Evolutionary conservation across 129 eudicot genomes (phyloP).

Genomic region (Ambrosia trifida): DNA sequence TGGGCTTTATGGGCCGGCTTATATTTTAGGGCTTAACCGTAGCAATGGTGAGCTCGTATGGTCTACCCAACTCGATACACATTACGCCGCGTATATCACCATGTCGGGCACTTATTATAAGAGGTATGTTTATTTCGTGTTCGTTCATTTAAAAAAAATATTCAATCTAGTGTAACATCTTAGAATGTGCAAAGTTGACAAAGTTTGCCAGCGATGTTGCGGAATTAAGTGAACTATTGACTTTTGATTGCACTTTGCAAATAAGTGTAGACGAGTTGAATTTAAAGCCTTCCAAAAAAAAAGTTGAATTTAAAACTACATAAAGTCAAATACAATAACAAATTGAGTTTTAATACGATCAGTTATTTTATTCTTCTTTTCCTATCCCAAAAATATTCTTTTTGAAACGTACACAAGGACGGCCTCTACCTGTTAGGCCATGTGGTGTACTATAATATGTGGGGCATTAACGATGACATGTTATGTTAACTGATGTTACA

Average conservation of each 20-base stretch:
- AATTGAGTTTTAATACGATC: not conserved
- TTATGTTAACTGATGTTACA: too few species aligned
- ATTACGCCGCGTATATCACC: slow-evolving; percentile 44
- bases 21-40: slow-evolving; percentile 46
- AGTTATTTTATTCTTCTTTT: not conserved
- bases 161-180: too few species aligned
- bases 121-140: slow-evolving; percentile 27
- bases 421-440: too few species aligned
- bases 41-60: slow-evolving; percentile 51
- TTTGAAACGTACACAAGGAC: too few species aligned
- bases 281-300: too few species aligned
- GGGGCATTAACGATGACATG: too few species aligned
- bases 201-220: not conserved
- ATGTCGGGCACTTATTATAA: slow-evolving; percentile 57
- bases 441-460: too few species aligned
- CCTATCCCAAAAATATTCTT: not conserved
- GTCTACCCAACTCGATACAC: slow-evolving; percentile 49
- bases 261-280: slow-evolving; percentile 1
- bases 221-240: slow-evolving; percentile 7
- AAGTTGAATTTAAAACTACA: not conserved
- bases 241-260: not conserved
- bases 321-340: slow-evolving; percentile 11
- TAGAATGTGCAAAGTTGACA: slow-evolving; percentile 13
- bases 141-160: not conserved
- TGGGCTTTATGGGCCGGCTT: slow-evolving; percentile 61